Percentiles rank a stretch among this genome's conserved stretches.
Conservation (phyloP, 768 basidiomycete genomes). For the Serendipita sp. region DNA sequence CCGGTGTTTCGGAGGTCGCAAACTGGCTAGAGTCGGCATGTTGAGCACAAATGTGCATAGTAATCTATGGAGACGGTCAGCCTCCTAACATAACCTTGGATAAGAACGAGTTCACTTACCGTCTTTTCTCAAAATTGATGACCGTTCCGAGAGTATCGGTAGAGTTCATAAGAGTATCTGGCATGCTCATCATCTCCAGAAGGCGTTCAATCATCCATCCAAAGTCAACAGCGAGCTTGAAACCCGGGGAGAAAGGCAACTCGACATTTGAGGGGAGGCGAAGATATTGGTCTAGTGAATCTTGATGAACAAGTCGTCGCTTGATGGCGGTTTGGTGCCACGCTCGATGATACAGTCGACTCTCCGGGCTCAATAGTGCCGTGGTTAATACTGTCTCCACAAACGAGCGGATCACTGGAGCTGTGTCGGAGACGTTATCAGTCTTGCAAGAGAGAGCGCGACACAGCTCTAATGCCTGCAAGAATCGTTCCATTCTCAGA, state of each 20-base stretch:
- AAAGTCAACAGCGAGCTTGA: conserved; percentile 52
- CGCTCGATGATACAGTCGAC: conserved; percentile 57
- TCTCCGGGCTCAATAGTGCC: conserved; percentile 64
- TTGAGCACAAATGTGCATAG: conserved; percentile 47
- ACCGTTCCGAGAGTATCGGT: conserved; percentile 39
- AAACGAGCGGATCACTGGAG: conserved; percentile 53
- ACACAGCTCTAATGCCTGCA: conserved; percentile 59
- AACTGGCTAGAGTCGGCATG: conserved; percentile 28
- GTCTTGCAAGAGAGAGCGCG: conserved; percentile 27
- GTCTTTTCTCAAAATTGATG: conserved; percentile 69
- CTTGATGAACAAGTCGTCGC: conserved; percentile 43
- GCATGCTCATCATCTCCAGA: conserved; percentile 58
- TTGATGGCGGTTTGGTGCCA: conserved; percentile 62
- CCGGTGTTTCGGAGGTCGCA: conserved; percentile 28
- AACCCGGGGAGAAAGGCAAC: conserved; percentile 24
- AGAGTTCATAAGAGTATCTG: conserved; percentile 45
- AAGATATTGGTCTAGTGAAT: conserved; percentile 21
- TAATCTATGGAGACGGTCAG: conserved; percentile 28
- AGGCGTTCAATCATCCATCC: conserved; percentile 74
- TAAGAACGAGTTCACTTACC: conserved; percentile 27
- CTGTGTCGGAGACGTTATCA: conserved; percentile 26
- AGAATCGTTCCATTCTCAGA: conserved; percentile 51
- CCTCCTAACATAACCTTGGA: conserved; percentile 8
- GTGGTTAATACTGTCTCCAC: conserved; percentile 61
- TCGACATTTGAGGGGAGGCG: background rate